These are phyloP conservation scores for Quercus wislizeni DNA, from an alignment of 306 rosid species.

Conservation along the genomic window DNA sequence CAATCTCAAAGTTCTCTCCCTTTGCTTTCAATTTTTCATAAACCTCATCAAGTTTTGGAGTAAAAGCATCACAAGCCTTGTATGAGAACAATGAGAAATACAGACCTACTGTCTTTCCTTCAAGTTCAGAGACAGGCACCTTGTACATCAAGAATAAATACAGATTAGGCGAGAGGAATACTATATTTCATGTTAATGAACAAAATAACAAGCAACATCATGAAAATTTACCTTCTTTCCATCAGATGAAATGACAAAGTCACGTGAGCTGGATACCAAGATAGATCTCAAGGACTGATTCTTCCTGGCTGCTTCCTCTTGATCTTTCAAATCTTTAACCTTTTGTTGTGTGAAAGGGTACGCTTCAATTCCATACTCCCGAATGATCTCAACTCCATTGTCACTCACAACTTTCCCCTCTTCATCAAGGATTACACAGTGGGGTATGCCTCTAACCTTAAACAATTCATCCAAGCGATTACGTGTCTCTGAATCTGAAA, in stretches of 20 bases:
- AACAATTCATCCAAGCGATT: conserved; percentile 34
- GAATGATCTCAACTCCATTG: conserved; percentile 24
- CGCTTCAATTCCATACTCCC: conserved; percentile 38
- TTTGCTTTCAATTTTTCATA: conserved; percentile 55
- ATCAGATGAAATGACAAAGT: conserved; percentile 54
- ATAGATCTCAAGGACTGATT: conserved; percentile 40
- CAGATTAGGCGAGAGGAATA: conserved; percentile 17
- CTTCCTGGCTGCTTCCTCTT: background rate
- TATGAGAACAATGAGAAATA: conserved; percentile 40
- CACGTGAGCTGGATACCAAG: conserved; percentile 46
- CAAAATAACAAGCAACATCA: background rate
- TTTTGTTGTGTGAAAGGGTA: conserved; percentile 20
- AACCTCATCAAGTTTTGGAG: conserved; percentile 44
- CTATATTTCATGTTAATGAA: background rate
- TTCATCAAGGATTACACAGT: conserved; percentile 35
- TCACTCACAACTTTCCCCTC: conserved; percentile 31
- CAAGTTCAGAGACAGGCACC: conserved; percentile 62
- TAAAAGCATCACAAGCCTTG: conserved; percentile 29
- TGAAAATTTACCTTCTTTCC: conserved; percentile 41
- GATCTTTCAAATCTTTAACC: too few relatives aligned
- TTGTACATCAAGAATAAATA: conserved; percentile 19
- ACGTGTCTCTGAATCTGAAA: conserved; percentile 27
- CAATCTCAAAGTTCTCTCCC: conserved; percentile 63
- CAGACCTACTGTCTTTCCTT: conserved; percentile 64
- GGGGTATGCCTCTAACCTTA: conserved; percentile 47